Conservation (phyloP, 2,329 filamentous ascomycete genomes). For the Colletotrichum limetticola region DNA sequence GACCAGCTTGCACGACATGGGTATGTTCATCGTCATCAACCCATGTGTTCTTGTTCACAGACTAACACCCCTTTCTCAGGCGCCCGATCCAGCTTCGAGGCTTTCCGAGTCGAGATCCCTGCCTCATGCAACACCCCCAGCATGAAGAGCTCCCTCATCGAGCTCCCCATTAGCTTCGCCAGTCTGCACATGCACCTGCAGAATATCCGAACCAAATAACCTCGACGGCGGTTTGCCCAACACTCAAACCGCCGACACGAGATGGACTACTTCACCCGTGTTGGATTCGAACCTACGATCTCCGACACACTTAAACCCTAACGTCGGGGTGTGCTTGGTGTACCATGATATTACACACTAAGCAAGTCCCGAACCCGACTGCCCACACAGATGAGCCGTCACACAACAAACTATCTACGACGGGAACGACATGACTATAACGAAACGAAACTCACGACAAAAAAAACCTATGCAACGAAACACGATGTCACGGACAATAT, state of each 20-base stretch:
- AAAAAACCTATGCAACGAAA: slow-evolving; percentile 14
- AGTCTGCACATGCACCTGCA: slow-evolving; percentile 31
- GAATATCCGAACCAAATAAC: slow-evolving; percentile 33
- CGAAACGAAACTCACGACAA: slow-evolving; percentile 5
- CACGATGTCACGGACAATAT: slow-evolving; percentile 13
- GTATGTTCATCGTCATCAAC: background rate
- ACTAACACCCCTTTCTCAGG: background rate
- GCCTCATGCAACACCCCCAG: slow-evolving; percentile 16
- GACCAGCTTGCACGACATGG: slow-evolving; percentile 26
- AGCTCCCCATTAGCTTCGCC: slow-evolving; percentile 31
- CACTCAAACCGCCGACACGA: slow-evolving; percentile 32
- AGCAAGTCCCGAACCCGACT: slow-evolving; percentile 18
- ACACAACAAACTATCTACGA: background rate
- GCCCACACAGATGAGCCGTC: background rate
- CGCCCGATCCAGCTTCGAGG: slow-evolving; percentile 23
- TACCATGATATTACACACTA: background rate
- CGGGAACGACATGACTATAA: slow-evolving; percentile 13
- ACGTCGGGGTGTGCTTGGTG: slow-evolving; percentile 26
- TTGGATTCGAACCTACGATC: slow-evolving; percentile 10
- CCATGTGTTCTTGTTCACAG: background rate
- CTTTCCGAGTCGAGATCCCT: slow-evolving; percentile 21
- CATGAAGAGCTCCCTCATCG: slow-evolving; percentile 21
- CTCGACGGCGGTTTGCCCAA: slow-evolving; percentile 25
- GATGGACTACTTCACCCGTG: slow-evolving; percentile 18
- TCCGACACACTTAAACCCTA: slow-evolving; percentile 21